Percentiles rank a stretch among this genome's conserved stretches.
Conservation (phyloP, 495 filamentous ascomycete species). For the Stereocaulon alpinum region DNA sequence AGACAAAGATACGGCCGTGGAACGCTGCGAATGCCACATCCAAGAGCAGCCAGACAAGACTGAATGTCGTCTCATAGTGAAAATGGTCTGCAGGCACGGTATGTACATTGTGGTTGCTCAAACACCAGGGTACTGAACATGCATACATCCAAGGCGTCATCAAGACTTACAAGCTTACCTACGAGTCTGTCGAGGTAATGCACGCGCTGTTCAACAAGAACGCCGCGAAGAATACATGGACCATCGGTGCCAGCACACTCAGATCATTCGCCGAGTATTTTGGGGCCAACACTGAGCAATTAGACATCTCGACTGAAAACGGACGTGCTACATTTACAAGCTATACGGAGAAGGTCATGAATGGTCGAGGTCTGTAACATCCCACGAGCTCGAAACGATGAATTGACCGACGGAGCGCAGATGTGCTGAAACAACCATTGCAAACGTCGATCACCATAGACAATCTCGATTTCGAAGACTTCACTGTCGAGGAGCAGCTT, state of each 20-base stretch:
- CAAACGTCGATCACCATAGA: constrained; percentile 86
- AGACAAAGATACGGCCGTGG: constrained; percentile 69
- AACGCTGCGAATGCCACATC: constrained; percentile 76
- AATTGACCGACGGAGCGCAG: constrained; percentile 32
- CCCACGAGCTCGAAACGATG: not conserved
- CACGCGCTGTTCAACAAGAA: constrained; percentile 78
- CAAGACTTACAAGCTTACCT: constrained; percentile 85
- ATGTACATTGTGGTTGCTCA: not conserved
- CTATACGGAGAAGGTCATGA: constrained; percentile 82
- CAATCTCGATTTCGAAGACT: constrained; percentile 76
- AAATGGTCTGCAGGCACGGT: constrained; percentile 82
- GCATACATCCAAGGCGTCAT: constrained; percentile 50
- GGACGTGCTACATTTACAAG: constrained; percentile 73
- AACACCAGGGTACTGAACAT: not conserved
- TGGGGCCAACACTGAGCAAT: constrained; percentile 76
- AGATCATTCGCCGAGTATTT: constrained; percentile 88
- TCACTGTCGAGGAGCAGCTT: constrained; percentile 63
- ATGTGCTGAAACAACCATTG: constrained; percentile 85
- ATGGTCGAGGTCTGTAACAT: constrained; percentile 57
- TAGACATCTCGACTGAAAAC: constrained; percentile 73
- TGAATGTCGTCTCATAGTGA: constrained; percentile 71
- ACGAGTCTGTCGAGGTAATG: constrained; percentile 69
- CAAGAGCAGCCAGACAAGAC: constrained; percentile 59
- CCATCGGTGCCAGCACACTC: constrained; percentile 60
- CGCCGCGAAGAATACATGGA: constrained; percentile 65